A percentile compares a stretch with the other conserved stretches of the same genome.
phyloP scores from a whole-genome alignment of 1,139 yeast species.

The Diutina neorugosa region DNA sequence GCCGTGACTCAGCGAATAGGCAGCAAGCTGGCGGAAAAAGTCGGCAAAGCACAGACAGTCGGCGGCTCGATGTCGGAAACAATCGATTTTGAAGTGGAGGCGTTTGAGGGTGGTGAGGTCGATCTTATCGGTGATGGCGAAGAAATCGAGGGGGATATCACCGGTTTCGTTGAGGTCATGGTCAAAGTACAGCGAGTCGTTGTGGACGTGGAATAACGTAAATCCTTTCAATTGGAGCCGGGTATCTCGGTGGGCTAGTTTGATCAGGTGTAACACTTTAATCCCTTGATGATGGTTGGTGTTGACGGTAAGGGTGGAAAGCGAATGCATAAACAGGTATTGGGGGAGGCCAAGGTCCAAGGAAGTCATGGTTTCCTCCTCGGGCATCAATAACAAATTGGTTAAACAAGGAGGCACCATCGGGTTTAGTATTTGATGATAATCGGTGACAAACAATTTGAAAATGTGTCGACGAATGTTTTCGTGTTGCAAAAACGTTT shows the following conservation, averaged over 20 bases:
- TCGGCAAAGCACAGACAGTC: constrained; percentile 20
- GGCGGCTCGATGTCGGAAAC: constrained; percentile 16
- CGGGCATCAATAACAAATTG: constrained; percentile 22
- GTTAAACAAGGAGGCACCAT: constrained; percentile 18
- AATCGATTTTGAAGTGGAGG: constrained; percentile 22
- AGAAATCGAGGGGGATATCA: constrained; percentile 16
- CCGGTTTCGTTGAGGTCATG: constrained; percentile 5
- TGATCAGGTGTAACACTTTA: constrained; percentile 15
- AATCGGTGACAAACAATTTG: constrained; percentile 21
- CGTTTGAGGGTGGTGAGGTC: constrained; percentile 15
- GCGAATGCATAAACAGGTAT: constrained; percentile 14
- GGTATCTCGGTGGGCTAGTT: constrained; percentile 12
- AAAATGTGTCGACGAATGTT: constrained; percentile 20
- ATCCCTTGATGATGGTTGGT: constrained; percentile 23
- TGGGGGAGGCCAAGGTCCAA: constrained; percentile 17
- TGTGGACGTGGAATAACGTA: constrained; percentile 24
- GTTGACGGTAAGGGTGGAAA: constrained; percentile 21
- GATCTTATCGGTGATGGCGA: constrained; percentile 15
- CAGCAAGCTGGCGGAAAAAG: constrained; percentile 19
- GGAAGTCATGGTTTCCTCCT: constrained; percentile 16
- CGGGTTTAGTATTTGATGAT: constrained; percentile 17
- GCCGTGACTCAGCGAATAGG: constrained; percentile 12
- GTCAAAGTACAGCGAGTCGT: constrained; percentile 9
- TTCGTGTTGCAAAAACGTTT: constrained; percentile 14
- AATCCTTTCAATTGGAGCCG: constrained; percentile 20